phyloP scores from a whole-genome alignment of 495 filamentous ascomycete genomes.

The Hypoxylon lenormandii region DNA sequence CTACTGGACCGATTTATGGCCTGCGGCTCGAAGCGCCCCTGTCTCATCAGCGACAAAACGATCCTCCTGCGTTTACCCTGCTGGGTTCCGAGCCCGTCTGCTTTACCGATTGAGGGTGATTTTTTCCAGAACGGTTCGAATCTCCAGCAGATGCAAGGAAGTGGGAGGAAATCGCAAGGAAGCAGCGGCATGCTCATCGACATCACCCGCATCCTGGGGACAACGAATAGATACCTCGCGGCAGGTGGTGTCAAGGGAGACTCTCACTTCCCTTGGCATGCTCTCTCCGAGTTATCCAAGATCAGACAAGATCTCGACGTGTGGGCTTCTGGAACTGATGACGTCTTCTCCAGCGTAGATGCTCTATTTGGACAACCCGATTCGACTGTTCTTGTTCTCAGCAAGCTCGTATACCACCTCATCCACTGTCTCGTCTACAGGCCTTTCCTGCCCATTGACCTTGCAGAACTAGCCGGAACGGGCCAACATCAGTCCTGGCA shows the following conservation, averaged over 20 bases:
- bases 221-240: constrained; percentile 84
- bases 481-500: constrained; percentile 92
- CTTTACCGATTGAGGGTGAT: constrained; percentile 74
- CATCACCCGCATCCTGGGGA: constrained; percentile 81
- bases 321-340: constrained; percentile 83
- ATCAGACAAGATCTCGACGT: constrained; percentile 85
- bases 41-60: constrained; percentile 78
- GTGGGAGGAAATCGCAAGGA: constrained; percentile 74
- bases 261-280: constrained; percentile 89
- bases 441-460: constrained; percentile 84
- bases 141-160: constrained; percentile 73
- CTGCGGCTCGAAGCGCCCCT: constrained; percentile 81
- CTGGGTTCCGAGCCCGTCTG: constrained; percentile 67
- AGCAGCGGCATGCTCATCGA: constrained; percentile 81
- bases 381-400: constrained; percentile 79
- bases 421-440: constrained; percentile 87
- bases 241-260: constrained; percentile 88
- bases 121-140: constrained; percentile 80
- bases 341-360: constrained; percentile 79
- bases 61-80: constrained; percentile 78
- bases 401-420: constrained; percentile 85
- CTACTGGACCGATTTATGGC: constrained; percentile 82
- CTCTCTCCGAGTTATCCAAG: constrained; percentile 83
- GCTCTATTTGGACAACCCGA: constrained; percentile 80
- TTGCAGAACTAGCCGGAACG: constrained; percentile 78